phyloP scores from a whole-genome alignment of 2,329 filamentous ascomycete genomes.

The Xylaria sp. region DNA sequence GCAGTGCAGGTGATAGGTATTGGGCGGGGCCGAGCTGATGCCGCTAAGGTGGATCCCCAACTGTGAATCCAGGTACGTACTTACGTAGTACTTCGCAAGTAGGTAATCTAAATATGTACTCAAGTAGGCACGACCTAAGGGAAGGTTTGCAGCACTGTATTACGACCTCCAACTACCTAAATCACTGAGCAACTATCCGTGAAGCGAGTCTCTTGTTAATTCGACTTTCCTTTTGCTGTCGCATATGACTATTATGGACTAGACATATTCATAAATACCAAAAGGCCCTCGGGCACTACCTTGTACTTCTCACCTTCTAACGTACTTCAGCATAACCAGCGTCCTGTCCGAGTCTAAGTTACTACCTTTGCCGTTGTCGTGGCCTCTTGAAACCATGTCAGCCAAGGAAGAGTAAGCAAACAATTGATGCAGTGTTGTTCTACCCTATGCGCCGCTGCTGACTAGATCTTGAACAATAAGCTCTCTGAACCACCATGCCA shows the following conservation, averaged over 20 bases:
- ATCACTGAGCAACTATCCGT: background rate
- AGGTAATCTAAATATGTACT: no score
- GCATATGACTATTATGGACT: conserved; percentile 19
- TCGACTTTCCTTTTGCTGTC: conserved; percentile 7
- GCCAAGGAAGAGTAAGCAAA: conserved; percentile 41
- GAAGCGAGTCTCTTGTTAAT: background rate
- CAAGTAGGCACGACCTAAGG: background rate
- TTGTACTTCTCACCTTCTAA: conserved; percentile 31
- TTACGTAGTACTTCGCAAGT: no score
- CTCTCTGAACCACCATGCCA: conserved; percentile 37
- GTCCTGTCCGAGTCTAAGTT: conserved; percentile 11
- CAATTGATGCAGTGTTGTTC: conserved; percentile 6
- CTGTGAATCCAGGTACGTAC: background rate
- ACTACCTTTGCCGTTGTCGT: conserved; percentile 3
- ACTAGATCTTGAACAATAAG: conserved; percentile 29
- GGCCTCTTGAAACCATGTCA: conserved; percentile 37
- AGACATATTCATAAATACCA: conserved; percentile 12
- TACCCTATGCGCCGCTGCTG: conserved; percentile 20
- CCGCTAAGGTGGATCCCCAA: background rate
- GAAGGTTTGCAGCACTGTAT: conserved; percentile 1
- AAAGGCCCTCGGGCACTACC: conserved; percentile 7
- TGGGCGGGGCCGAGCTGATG: background rate
- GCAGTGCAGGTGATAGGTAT: no score
- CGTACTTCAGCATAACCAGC: conserved; percentile 34
- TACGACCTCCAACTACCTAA: background rate